phyloP scores from a whole-genome alignment of 306 rosid genomes.

The Gleditsia sinensis region DNA sequence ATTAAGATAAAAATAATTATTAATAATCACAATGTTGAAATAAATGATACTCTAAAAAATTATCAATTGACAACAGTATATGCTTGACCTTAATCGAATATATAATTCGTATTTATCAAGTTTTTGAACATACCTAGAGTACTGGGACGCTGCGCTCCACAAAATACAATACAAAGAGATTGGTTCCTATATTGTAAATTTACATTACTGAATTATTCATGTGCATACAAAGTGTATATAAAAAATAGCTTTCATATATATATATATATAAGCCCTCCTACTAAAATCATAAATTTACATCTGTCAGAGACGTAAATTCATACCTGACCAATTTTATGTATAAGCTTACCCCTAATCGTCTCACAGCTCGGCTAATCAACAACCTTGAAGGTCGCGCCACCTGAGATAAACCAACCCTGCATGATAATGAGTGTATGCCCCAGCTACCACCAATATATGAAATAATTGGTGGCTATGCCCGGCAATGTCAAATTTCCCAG shows the following conservation, averaged over 20 bases:
- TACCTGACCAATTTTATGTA: constrained; percentile 1
- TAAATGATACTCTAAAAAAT: too few relatives aligned
- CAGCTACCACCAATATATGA: constrained; percentile 88
- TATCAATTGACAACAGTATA: too few relatives aligned
- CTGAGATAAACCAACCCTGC: constrained; percentile 93
- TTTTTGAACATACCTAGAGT: too few relatives aligned
- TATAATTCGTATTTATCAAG: too few relatives aligned
- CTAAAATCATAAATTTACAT: constrained; percentile 30
- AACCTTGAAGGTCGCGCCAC: constrained; percentile 93
- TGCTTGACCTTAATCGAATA: too few relatives aligned
- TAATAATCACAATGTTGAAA: too few relatives aligned
- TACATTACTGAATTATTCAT: constrained; percentile 3
- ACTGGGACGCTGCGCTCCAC: too few relatives aligned
- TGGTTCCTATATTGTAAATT: not conserved
- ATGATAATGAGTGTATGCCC: constrained; percentile 85
- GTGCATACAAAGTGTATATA: not conserved
- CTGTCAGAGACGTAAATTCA: constrained; percentile 15
- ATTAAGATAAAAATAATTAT: too few relatives aligned
- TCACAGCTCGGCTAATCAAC: constrained; percentile 45
- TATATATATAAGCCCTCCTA: constrained; percentile 18
- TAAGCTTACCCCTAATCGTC: constrained; percentile 14
- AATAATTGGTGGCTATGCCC: constrained; percentile 98
- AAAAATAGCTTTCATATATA: not conserved
- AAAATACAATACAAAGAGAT: not conserved
- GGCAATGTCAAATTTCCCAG: constrained; percentile 97